These are phyloP conservation scores for Favolaschia claudopus DNA, from an alignment of 768 basidiomycete genomes.

Conservation along the genomic window DNA sequence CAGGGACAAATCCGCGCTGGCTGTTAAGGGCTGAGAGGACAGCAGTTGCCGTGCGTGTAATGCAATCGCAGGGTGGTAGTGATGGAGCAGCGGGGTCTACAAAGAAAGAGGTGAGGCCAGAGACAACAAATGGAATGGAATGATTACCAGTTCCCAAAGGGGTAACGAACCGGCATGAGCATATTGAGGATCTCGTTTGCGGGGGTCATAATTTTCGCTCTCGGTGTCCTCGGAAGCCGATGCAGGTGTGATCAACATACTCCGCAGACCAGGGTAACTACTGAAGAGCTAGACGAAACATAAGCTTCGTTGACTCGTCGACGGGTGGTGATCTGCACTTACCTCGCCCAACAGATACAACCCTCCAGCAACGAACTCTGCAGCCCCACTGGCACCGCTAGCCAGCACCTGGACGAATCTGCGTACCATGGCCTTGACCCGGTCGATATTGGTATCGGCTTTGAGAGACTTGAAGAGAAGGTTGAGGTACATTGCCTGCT, in stretches of 20 bases:
- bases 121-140: background rate
- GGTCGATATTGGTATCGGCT: slow-evolving; percentile 60
- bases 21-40: slow-evolving; percentile 73
- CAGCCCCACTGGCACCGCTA: slow-evolving; percentile 73
- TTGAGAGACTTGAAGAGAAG: slow-evolving; percentile 91
- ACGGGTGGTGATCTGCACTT: slow-evolving; percentile 29
- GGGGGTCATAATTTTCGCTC: slow-evolving; percentile 73
- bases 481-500: slow-evolving; percentile 98
- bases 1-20: slow-evolving; percentile 86
- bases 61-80: slow-evolving; percentile 91
- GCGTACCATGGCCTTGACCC: slow-evolving; percentile 83
- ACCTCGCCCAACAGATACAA: slow-evolving; percentile 91
- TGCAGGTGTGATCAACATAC: slow-evolving; percentile 47
- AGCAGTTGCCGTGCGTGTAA: slow-evolving; percentile 89
- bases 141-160: slow-evolving; percentile 88
- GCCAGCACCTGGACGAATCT: slow-evolving; percentile 84
- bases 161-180: slow-evolving; percentile 81
- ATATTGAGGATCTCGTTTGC: slow-evolving; percentile 89
- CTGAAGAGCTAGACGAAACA: slow-evolving; percentile 46
- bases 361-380: slow-evolving; percentile 90
- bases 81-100: slow-evolving; percentile 79
- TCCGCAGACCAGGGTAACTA: slow-evolving; percentile 49
- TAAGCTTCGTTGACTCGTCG: background rate
- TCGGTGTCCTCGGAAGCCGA: slow-evolving; percentile 35
- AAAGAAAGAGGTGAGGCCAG: background rate